Conservation (phyloP, 164 flowering plant genomes). For the Tetrastigma voinierianum region DNA sequence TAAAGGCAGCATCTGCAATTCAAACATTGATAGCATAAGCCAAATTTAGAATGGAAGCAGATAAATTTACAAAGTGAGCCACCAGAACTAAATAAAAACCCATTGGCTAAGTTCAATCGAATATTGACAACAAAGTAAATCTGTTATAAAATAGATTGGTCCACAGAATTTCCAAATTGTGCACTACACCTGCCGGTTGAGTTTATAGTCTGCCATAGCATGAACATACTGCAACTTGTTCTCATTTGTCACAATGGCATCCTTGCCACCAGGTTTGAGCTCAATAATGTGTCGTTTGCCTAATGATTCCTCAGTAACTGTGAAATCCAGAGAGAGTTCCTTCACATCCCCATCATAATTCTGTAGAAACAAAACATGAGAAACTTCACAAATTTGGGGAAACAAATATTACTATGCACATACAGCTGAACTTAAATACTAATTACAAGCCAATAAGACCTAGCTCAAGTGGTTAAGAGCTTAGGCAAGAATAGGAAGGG, state of each 20-base stretch:
- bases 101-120: no score
- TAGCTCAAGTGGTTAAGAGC: no score
- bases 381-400: constrained; percentile 1
- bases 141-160: background rate
- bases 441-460: background rate
- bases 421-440: background rate
- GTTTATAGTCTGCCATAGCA: constrained; percentile 97
- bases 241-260: constrained; percentile 80
- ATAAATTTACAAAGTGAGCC: no score
- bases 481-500: no score
- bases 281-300: constrained; percentile 72
- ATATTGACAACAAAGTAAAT: constrained; percentile 10
- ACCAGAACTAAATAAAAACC: no score
- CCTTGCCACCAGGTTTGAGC: constrained; percentile 93
- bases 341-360: constrained; percentile 81
- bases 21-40: background rate
- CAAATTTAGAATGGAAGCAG: no score
- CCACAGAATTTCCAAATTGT: constrained; percentile 2
- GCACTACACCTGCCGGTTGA: constrained; percentile 75
- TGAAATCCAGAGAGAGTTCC: constrained; percentile 91
- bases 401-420: background rate
- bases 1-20: constrained; percentile 78
- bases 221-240: constrained; percentile 94
- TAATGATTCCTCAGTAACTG: constrained; percentile 82
- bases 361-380: constrained; percentile 35